Evolutionary conservation across 345 rosid genomes (phyloP), one percentile per base, ranked within the genome.

Genomic region (Syzygium oleosum): DNA sequence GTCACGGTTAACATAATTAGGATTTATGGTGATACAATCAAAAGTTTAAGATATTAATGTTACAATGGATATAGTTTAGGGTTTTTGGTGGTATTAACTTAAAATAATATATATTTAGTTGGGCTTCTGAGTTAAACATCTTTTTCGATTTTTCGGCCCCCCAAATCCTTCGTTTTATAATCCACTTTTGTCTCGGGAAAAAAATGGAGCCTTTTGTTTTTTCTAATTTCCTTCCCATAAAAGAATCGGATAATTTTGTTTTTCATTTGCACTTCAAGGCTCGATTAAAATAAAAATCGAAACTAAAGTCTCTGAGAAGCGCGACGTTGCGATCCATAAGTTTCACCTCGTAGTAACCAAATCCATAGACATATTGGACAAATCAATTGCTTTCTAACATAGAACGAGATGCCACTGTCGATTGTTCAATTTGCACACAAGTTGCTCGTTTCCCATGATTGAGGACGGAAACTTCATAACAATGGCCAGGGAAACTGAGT

Each of bases 291-390:
- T 14, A 15, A 15, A 52, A 52, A 7, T 52, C 54, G 54, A 52
- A 14, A 52, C 19, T 52, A 14, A 14, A 51, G 5, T 52, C 5
- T 52, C 17, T 14, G 6, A 52, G 6, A 52, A 14, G 5, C 17
- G 54, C 1, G 1, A 15, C 17, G 2, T 15, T 2, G 5, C 6
- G 17, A 4, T 14, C 0, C 1, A 52, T 52, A 52, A 52, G 1
- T 52, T 43, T 6, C 6, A 43, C 46, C 17, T 14, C 13, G 11
- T 51, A 3, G 12, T 51, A 51, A 51, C 3, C 52, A 10, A 51
- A 9, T 49, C 51, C 51, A 7, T 10, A 22, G 59, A 55, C 11
- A 22, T 55, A 11, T 3, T 3, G 9, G 27, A 55, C 9, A 21
- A 55, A 21, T 22, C 59, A 55, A 55, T 22, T 3, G 25, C 58